Base-by-base conservation (phyloP, 2,329 filamentous ascomycete genomes). In the Tolypocladium ovalisporum region DNA sequence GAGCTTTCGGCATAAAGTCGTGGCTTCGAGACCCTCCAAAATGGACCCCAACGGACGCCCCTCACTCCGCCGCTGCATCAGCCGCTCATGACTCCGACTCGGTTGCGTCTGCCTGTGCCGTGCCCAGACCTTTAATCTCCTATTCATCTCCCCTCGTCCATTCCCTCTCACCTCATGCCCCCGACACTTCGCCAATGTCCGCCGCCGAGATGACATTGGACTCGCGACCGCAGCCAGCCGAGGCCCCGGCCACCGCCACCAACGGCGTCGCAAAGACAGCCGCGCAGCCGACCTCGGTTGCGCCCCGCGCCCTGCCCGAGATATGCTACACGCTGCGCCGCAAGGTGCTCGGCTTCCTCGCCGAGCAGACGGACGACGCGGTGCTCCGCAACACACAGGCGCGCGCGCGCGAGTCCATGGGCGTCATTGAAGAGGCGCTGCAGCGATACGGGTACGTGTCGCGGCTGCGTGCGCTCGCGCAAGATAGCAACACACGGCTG, bases 351-450 rank as follows among this genome's bases (percentile, higher is more conserved):
- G 75, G 78, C 29, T 91, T 96, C 67, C 76, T 95, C 57, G 76
- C 78, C 84, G 62, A 71, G 82, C 36, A 9, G 76, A 82, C 59
- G 19, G 75, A 78, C 3, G 79, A 81, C 24, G 75, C 82, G 56
- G 71, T 82, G 51, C 73, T 92, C 58, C 76, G 74, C 63, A 77
- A 77, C 57, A 83, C 91, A 34, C 92, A 97, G 73, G 73, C 76
- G 58, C 91, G 94, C 76, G 88, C 89, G 52, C 81, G 84, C 60
- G 76, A 83, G 56, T 87, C 90, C 29, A 78, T 96, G 66, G 79
- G 73, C 27, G 85, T 96, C 27, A 84, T 97, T 58, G 81, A 84
- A 60, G 82, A 90, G 65, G 89, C 92, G 17, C 76, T 97, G 67
- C 73, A 82, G 61, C 80, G 79, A 67, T 97, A 96, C 71, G 81